Base-by-base conservation (phyloP, 2,329 filamentous ascomycete genomes). In the Colletotrichum sp. region DNA sequence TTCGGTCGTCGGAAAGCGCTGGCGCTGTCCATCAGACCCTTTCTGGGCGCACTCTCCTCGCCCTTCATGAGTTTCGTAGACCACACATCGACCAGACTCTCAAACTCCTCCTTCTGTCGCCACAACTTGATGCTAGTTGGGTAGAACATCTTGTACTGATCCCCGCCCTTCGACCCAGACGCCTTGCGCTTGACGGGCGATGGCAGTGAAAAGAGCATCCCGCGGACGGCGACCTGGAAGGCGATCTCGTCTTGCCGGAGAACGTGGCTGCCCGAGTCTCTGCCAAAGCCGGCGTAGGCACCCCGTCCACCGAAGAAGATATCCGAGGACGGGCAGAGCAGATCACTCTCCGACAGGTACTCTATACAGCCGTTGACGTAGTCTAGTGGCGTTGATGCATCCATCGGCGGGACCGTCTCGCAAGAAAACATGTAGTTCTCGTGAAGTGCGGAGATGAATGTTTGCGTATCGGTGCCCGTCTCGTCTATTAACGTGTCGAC, bases 371-470 rank as follows among this genome's bases (percentile, higher is more conserved):
- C 92, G 77, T 95, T 95, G 73, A 98, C 87, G 77, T 93, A 93
- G 79, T 97, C 95, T 34, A 96, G 89, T 2, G 96, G 93, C 0
- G 90, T 92, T 26, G 90, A 83, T 6, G 88, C 81, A 80, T 91
- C 90, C 77, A 85, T 83, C 0, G 86, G 86, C 1, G 86, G 86
- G 3, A 85, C 87, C 61, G 87, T 87, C 78, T 93, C 92, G 81
- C 96, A 99, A 0, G 97, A 99, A 1, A 96, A 88, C 2, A 94
- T 90, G 79, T 98, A 99, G 82, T 99, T 99, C 81, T 99, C 97
- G 82, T 99, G 96, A 1, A 99, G 87, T 5, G 96, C 95, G 6
- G 95, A 94, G 65, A 98, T 91, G 81, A 98, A 98, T 0, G 96
- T 98, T 73, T 94, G 92, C 0, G 94, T 95, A 81, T 99, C 97